Percentiles rank a stretch among this genome's conserved stretches.
These are phyloP conservation scores for Wickerhamomyces canadensis DNA, from an alignment of 805 yeast species.

Conservation along the genomic window DNA sequence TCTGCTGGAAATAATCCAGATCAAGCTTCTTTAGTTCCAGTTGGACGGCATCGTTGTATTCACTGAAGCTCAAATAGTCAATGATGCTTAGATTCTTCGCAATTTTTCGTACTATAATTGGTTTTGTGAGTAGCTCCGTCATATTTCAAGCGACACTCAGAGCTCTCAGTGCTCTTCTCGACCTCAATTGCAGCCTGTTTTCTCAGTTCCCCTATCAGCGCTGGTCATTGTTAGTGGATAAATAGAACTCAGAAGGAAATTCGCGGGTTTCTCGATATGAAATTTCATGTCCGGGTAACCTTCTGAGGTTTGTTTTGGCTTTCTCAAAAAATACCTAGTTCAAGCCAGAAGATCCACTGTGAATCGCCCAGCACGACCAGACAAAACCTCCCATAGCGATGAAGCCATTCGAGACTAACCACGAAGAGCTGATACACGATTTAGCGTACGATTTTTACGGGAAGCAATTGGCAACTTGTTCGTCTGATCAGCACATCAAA, in stretches of 20 bases:
- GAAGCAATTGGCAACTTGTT: slow-evolving; percentile 85
- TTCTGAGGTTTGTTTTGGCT: no score
- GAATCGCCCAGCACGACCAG: neutral
- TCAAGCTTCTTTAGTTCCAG: slow-evolving; percentile 7
- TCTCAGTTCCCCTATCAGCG: no score
- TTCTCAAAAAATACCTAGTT: no score
- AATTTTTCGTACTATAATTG: slow-evolving; percentile 3
- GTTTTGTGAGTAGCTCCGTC: slow-evolving; percentile 1
- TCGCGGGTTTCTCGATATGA: no score
- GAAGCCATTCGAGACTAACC: slow-evolving; percentile 83
- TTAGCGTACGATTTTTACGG: slow-evolving; percentile 92
- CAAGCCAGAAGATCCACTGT: neutral
- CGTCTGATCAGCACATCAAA: slow-evolving; percentile 90
- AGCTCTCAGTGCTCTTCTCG: no score
- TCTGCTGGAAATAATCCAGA: slow-evolving; percentile 10
- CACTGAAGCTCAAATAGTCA: slow-evolving; percentile 17
- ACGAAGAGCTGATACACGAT: slow-evolving; percentile 89
- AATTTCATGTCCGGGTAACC: no score
- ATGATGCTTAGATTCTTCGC: slow-evolving; percentile 11
- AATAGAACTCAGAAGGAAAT: no score
- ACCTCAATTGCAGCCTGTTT: no score
- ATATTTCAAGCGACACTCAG: neutral
- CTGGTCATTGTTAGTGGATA: no score
- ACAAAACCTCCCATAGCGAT: no score
- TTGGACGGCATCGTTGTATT: slow-evolving; percentile 4